These are phyloP conservation scores for Iris macrosiphon DNA, from an alignment of 106 monocot species.

Conservation along the genomic window DNA sequence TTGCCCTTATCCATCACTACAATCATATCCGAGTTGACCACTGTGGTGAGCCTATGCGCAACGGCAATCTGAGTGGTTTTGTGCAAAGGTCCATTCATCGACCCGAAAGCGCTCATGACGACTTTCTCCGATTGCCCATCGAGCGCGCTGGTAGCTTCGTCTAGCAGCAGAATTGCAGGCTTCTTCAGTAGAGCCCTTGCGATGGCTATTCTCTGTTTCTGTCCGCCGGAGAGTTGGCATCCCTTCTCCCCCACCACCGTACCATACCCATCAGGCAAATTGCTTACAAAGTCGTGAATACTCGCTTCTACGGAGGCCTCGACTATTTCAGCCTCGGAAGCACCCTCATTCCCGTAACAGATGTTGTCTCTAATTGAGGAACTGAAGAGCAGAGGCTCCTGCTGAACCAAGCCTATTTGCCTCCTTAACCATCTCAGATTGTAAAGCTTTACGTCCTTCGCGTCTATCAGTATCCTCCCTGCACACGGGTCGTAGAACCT, in stretches of 20 bases:
- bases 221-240: conserved; percentile 36
- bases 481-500: conserved; percentile 30
- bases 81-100: not conserved
- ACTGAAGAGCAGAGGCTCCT: conserved; percentile 37
- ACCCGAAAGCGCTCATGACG: conserved; percentile 18
- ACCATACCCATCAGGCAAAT: conserved; percentile 35
- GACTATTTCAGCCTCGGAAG: conserved; percentile 30
- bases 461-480: conserved; percentile 25
- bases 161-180: conserved; percentile 25
- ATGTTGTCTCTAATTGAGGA: conserved; percentile 43
- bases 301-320: conserved; percentile 35
- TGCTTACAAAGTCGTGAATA: conserved; percentile 40
- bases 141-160: conserved; percentile 42
- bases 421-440: conserved; percentile 37
- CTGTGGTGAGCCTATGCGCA: conserved; percentile 36
- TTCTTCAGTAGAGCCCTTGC: conserved; percentile 34
- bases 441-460: conserved; percentile 28
- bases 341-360: conserved; percentile 26
- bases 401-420: conserved; percentile 44
- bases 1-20: conserved; percentile 36
- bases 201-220: conserved; percentile 47
- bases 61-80: conserved; percentile 30
- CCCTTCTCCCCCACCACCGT: conserved; percentile 48
- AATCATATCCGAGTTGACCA: conserved; percentile 34
- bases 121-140: conserved; percentile 33